Percentiles rank a stretch among this genome's conserved stretches.
Evolutionary conservation across 306 rosid species (phyloP).

Genomic region (Pterocarpus macrocarpus): DNA sequence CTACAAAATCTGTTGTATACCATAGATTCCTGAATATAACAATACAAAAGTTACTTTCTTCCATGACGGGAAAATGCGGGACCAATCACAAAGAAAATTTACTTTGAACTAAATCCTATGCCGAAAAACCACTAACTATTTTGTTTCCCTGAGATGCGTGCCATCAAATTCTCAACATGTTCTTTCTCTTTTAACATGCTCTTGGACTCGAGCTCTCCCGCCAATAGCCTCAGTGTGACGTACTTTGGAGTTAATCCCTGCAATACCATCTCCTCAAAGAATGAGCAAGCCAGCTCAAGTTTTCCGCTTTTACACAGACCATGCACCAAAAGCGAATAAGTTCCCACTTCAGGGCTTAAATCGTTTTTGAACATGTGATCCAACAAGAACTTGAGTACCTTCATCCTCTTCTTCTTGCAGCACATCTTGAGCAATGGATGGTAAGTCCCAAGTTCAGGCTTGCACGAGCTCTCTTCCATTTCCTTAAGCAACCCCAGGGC

Average conservation of each 20-base stretch:
- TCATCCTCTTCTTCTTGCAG: slow-evolving; percentile 85
- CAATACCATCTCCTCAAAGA: slow-evolving; percentile 72
- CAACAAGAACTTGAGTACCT: slow-evolving; percentile 73
- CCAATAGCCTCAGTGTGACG: slow-evolving; percentile 55
- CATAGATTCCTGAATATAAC: not conserved
- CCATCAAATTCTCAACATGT: slow-evolving; percentile 66
- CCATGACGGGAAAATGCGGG: not conserved
- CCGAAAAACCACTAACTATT: not conserved
- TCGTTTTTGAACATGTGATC: slow-evolving; percentile 82
- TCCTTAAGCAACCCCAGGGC: slow-evolving; percentile 84
- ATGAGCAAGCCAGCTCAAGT: slow-evolving; percentile 59
- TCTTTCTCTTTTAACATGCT: slow-evolving; percentile 65
- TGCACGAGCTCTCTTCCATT: slow-evolving; percentile 75
- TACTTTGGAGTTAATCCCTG: slow-evolving; percentile 56
- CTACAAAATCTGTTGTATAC: not conserved
- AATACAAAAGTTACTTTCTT: not conserved
- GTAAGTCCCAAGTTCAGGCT: slow-evolving; percentile 71
- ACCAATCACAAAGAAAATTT: slow-evolving; percentile 2
- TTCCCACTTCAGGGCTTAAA: slow-evolving; percentile 65
- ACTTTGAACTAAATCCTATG: not conserved
- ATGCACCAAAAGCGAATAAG: slow-evolving; percentile 68
- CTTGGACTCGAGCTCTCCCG: slow-evolving; percentile 62
- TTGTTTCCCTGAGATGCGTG: slow-evolving; percentile 11
- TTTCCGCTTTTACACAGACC: slow-evolving; percentile 65
- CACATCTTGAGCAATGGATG: slow-evolving; percentile 87